Base-by-base conservation (phyloP, 1,139 yeast species). In the Scheffersomyces insectosa region DNA sequence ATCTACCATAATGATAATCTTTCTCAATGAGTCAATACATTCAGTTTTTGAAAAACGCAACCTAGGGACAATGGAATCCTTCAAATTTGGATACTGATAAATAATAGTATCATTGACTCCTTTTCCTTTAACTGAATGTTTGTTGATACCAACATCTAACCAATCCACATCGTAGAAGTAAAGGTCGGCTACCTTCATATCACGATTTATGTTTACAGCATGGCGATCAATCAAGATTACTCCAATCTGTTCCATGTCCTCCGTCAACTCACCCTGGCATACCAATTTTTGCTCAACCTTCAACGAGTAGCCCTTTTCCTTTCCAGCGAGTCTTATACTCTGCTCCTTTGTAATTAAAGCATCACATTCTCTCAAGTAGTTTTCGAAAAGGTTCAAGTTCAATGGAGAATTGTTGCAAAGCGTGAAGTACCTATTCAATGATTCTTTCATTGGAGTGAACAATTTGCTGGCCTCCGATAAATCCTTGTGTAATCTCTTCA, bases 161-260 rank as follows among this genome's bases (percentile, higher is more conserved):
- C 96, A 88, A 30, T 74, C 71, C 0, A 83, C 82, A 52, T 88
- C 84, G 57, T 85, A 83, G 55, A 84, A 84, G 54, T 77, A 85
- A 35, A 88, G 56, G 33, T 74, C 78, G 0, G 79, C 66, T 2
- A 77, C 61, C 49, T 75, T 69, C 42, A 70, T 62, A 36, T 73
- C 80, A 15, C 73, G 65, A 16, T 59, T 60, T 4, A 76, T 63
- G 32, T 59, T 59, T 2, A 60, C 56, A 4, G 68, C 48, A 47
- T 66, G 72, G 36, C 63, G 64, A 39, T 62, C 77, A 42, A 70
- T 60, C 46, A 65, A 58, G 51, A 57, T 56, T 45, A 56, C 49
- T 1, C 71, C 67, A 34, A 64, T 54, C 33, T 63, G 62, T 35
- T 54, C 47, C 44, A 81, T 66, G 12, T 75, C 79, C 2, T 66